Base-by-base conservation (phyloP, 106 monocot genomes). In the Acorus calamus region DNA sequence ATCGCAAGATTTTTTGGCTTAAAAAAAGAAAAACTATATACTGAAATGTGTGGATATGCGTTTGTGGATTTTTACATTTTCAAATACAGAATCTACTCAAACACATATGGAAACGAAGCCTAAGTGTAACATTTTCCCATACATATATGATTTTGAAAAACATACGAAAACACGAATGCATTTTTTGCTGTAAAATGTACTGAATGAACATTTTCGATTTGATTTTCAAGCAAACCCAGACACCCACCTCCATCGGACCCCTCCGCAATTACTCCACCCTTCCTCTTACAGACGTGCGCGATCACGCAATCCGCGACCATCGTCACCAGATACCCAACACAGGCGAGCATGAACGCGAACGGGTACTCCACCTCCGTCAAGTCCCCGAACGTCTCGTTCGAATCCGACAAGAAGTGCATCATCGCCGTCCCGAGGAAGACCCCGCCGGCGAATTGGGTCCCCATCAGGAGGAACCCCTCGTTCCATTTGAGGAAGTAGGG, bases 361-460 rank as follows among this genome's bases (percentile, higher is more conserved):
- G 85, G 89, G 45, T 90, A 90, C 3, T 65, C 67, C 12, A 52
- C 67, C 3, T 73, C 75, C 11, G 83, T 76, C 60, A 90, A 63
- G 53, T 75, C 80, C 74, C 44, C 83, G 55, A 89, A 89, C 0
- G 85, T 80, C 77, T 82, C 79, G 48, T 85, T 70, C 2, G 89
- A 64, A 60, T 89, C 89, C 69, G 82, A 80, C 64, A 89, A 69
- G 71, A 89, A 90, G 53, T 90, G 89, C 83, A 90, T 90, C 46
- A 90, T 63, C 46, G 89, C 89, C 45, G 85, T 90, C n/a, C 83
- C 89, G n/a, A 90, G 62, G 64, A 90, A 90, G n/a, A 90, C 89
- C 4, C 89, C 89, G 49, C 86, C 89, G n/a, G 86, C 89, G 48
- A 90, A 90, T 80, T 86, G 89, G 11, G 89, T 90, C 55, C 89